Evolutionary conservation across 345 rosid genomes (phyloP), one percentile per base, ranked within the genome.

Genomic region (Brassica nigra): DNA sequence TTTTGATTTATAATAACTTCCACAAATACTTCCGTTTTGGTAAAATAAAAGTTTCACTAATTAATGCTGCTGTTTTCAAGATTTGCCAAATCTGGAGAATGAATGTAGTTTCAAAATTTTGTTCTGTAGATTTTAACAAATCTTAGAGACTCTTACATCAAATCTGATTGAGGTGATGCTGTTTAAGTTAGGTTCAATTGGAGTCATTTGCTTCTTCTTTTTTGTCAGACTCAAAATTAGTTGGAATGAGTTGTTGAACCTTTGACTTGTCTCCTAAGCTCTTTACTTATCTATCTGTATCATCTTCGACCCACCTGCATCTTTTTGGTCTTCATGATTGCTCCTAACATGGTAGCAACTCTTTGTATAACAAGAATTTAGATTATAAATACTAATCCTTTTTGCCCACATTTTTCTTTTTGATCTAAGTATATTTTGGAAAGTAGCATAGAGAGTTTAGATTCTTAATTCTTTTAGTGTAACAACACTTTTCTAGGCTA

Each of bases 261-360:
- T 71, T 76, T 76, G 83, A 81, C 83, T 81, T 81, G 77, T 81
- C 83, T 66, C 80, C 77, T 76, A 80, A 70, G 66, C 75, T 71
- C 80, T 34, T 28, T 76, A 71, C 80, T 74, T 76, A 76, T 76
- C 83, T 71, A 81, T 76, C 80, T 81, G 83, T 81, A 76, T 81
- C 76, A 76, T 81, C 63, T 65, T 71, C 68, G 4, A 10, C 29
- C 18, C 27, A 58, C 44, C 16, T 57, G 49, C 39, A 33, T 55
- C 33, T 55, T 80, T 29, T 29, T 63, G 14, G 14, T 58, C 75
- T 73, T 66, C 76, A 76, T 76, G 47, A 81, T 76, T 76, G 77
- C 59, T 71, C 61, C 39, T 76, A 66, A 81, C 80, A 81, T 81
- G 83, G 49, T 76, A 66, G 57, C 83, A 76, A 81, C 65, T 81